phyloP scores from a whole-genome alignment of 306 rosid species.

The Acacia melanoxylon region DNA sequence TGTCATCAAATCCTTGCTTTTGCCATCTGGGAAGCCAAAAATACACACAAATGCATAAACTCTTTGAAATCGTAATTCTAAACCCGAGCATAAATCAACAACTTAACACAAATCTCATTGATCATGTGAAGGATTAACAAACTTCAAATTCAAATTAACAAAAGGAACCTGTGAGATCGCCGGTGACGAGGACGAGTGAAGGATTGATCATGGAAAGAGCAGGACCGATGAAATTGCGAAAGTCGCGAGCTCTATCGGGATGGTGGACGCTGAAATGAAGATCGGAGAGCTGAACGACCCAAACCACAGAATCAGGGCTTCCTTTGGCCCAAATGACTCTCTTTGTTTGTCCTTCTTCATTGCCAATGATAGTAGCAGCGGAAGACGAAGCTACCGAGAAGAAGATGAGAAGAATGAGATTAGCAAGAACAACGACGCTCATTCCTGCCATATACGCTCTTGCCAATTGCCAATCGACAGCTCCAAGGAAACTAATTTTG shows the following conservation, averaged over 20 bases:
- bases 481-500: background rate
- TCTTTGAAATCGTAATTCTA: background rate
- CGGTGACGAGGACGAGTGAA: conserved; percentile 89
- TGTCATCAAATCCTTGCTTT: conserved; percentile 85
- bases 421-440: background rate
- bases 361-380: background rate
- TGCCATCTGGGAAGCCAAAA: conserved; percentile 59
- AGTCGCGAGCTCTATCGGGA: conserved; percentile 74
- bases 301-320: conserved; percentile 63
- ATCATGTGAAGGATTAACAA: background rate
- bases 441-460: background rate
- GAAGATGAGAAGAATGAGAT: background rate
- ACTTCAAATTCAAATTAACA: background rate
- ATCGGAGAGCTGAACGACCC: conserved; percentile 97
- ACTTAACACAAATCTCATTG: background rate
- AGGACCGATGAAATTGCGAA: conserved; percentile 55
- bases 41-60: background rate
- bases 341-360: background rate
- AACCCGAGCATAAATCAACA: background rate
- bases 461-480: background rate
- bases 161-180: conserved; percentile 83
- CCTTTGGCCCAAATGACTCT: conserved; percentile 45
- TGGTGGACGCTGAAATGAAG: conserved; percentile 95
- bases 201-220: conserved; percentile 88
- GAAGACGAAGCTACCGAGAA: background rate